Evolutionary conservation across 2,329 filamentous ascomycete genomes (phyloP), one percentile per base, ranked within the genome.

Genomic region (Colletotrichum simmondsii): DNA sequence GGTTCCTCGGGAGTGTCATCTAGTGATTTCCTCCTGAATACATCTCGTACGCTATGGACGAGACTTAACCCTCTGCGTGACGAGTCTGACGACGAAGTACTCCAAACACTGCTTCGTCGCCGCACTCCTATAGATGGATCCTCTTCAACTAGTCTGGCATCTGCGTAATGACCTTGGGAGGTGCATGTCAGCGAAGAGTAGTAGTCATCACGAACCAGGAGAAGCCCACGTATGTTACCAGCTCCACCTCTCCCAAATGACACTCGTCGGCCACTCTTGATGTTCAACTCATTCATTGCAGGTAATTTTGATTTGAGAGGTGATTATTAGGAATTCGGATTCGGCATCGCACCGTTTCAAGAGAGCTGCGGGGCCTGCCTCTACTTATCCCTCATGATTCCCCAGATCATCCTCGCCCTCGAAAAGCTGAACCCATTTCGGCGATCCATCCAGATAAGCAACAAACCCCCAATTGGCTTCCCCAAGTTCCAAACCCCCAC

Each of bases 191-290:
- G 64, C 26, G 8, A 16, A 46, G 7, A 19, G 10, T n/a, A 10
- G 12, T 1, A 8, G 14, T 24, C 49, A 16, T 24, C 28, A 32
- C 12, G 8, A 11, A 16, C 2, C 4, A 62, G 14, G 14, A 30
- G 16, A 52, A 35, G 35, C 65, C n/a, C 56, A 68, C 69, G 65
- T 53, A 68, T 72, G 22, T 72, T 72, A 6, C 59, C 69, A 8
- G 65, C 65, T n/a, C 65, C 69, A 5, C 69, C 65, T 37, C 58
- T 62, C 2, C 59, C 69, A 16, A 64, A 68, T 5, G 65, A 72
- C 3, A 62, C 37, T 11, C 58, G 65, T 5, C 69, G 65, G 3
- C 56, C 65, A 10, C 69, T 68, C 22, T 57, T 52, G 26, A 72
- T 58, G 14, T 72, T 62, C 16, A 24, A 8, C 46, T 32, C 65